Base-by-base conservation (phyloP, 495 filamentous ascomycete genomes). In the Podospora pseudoanserina region DNA sequence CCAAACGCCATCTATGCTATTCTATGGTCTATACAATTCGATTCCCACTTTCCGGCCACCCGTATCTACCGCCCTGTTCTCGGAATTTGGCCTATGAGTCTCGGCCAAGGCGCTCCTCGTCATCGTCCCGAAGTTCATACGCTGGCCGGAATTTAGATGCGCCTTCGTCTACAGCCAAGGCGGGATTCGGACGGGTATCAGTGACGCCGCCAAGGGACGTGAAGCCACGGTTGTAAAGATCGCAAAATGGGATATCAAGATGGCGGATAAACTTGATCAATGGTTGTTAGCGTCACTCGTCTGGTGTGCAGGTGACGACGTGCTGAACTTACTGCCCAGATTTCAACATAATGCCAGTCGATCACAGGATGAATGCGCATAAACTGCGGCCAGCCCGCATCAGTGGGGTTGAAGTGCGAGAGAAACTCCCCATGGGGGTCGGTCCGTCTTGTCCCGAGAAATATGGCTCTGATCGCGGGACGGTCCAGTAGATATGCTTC, bases 341-440 rank as follows among this genome's bases (percentile, higher is more conserved):
- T 93, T 78, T 98, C 94, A 18, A 87, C 87, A 80, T 97, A 99
- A 77, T 94, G 91, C 96, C 95, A 97, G 74, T 98, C 95, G 74
- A 99, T 92, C 9, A 99, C 90, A 0, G 95, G 95, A 80, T 98
- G 93, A 55, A 97, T 82, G 59, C 95, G 84, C 88, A 98, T 93
- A 73, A 99, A 97, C 65, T 84, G 79, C 27, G 95, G 96, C 95
- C 95, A 99, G 3, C 89, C 95, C 30, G 84, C 78, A 81, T 99
- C 95, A 4, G 95, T 99, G 64, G 79, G 82, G 74, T 96, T 90
- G 74, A 98, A 98, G 75, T 90, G 86, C 7, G 83, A 89, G 72
- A 99, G 73, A 32, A 83, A 79, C 65, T 85, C 88, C 2, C 95
- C 93, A 71, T 98, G 94, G 5, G 95, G 95, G 75, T 99, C 95